Evolutionary conservation across 1,284 basidiomycete genomes (phyloP), one percentile per base, ranked within the genome.

Genomic region (Caloboletus inedulis): DNA sequence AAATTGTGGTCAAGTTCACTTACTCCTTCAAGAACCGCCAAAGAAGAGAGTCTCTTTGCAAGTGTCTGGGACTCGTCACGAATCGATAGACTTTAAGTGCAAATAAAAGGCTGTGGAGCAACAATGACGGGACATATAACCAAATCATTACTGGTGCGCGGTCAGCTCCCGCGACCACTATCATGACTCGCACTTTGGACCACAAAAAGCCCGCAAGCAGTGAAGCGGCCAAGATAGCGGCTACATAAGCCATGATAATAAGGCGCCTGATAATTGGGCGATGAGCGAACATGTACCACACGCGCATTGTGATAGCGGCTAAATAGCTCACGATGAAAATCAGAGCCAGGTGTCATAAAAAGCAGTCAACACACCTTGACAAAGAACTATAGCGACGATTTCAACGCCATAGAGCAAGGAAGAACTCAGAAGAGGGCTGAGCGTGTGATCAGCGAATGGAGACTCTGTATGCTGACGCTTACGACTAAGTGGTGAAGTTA

Each of bases 41-140:
- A n/a, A 59, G 58, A 19, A 62, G 43, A 18, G 49, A 40, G n/a
- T 53, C 40, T n/a, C 37, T 53, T 39, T 47, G 57, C 27, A 65
- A 25, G 27, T 41, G 29, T 19, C 25, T 42, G 3, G 59, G 45
- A 34, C 57, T 60, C 12, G 14, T 40, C 16, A 43, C 7, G 35
- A 66, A 65, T 9, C 59, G 62, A 51, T 66, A 62, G 30, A 60
- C 14, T 43, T 60, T 60, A 4, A 61, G 43, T 25, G 36, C 54
- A 16, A 62, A 51, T 7, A 64, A 41, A 13, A 54, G 31, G 44
- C 62, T 58, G 50, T 66, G 61, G 14, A 62, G 34, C 8, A 41
- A 16, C 4, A 62, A 35, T 21, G 57, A 42, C 27, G 64, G 61
- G 21, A 45, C 36, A 40, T 49, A 64, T 25, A 62, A 29, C 58